Evolutionary conservation across 1,139 yeast genomes (phyloP).

Genomic region (Debaryomyces psychrophilus): DNA sequence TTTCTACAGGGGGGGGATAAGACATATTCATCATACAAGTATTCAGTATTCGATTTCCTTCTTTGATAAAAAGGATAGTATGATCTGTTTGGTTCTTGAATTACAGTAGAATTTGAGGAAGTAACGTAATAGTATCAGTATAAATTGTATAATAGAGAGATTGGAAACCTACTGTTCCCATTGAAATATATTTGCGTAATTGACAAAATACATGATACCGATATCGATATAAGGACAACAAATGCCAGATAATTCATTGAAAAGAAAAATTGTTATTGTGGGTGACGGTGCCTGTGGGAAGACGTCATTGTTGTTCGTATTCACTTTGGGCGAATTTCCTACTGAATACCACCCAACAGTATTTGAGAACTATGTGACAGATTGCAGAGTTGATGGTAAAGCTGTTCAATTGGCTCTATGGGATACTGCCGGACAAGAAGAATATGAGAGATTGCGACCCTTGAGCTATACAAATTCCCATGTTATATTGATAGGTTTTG

Average conservation of each 20-base stretch:
- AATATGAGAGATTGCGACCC: conserved; percentile 78
- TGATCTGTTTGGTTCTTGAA: neutral
- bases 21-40: no score
- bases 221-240: neutral
- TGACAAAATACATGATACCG: conserved; percentile 1
- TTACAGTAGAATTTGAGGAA: neutral
- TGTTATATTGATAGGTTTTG: conserved; percentile 71
- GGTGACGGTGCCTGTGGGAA: conserved; percentile 98
- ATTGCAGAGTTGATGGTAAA: conserved; percentile 89
- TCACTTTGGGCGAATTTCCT: conserved; percentile 86
- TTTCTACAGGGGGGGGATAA: neutral
- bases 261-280: conserved; percentile 83
- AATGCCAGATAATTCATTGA: conserved; percentile 30
- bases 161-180: neutral
- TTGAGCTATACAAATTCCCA: conserved; percentile 81
- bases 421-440: conserved; percentile 99
- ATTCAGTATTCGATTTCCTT: neutral
- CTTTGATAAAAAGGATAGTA: neutral
- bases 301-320: conserved; percentile 86
- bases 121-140: neutral
- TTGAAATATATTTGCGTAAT: neutral
- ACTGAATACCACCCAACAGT: conserved; percentile 91
- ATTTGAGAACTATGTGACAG: conserved; percentile 92
- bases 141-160: neutral
- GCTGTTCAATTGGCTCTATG: conserved; percentile 87